phyloP scores from a whole-genome alignment of 805 yeast species.

The Kodamaea kaohsiungensis region DNA sequence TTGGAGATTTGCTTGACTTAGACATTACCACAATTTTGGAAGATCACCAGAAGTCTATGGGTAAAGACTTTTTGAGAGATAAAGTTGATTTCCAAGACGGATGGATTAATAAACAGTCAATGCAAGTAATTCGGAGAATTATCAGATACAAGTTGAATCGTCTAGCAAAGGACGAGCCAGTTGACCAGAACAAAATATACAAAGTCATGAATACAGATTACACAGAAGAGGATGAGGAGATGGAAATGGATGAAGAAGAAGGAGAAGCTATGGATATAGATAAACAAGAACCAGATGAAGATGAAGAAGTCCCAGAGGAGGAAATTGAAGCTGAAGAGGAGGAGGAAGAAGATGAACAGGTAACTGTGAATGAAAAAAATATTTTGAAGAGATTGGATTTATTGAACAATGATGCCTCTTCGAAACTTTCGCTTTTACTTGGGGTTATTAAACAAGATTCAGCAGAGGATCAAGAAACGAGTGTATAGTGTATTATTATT shows the following conservation, averaged over 20 bases:
- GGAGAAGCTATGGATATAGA: constrained; percentile 24
- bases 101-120: constrained; percentile 68
- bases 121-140: constrained; percentile 65
- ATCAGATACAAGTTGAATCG: constrained; percentile 71
- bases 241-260: constrained; percentile 18
- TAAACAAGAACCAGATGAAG: constrained; percentile 16
- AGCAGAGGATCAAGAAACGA: constrained; percentile 3
- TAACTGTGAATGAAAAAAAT: constrained; percentile 13
- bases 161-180: constrained; percentile 51
- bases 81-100: constrained; percentile 63
- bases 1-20: constrained; percentile 75
- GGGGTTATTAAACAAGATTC: constrained; percentile 43
- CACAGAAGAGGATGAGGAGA: constrained; percentile 24
- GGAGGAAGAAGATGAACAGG: constrained; percentile 23
- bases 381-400: constrained; percentile 37
- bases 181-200: constrained; percentile 43
- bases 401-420: constrained; percentile 38
- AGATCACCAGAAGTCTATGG: constrained; percentile 28
- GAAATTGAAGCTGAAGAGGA: constrained; percentile 26
- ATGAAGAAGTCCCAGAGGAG: constrained; percentile 14
- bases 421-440: constrained; percentile 28
- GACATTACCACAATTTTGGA: constrained; percentile 51
- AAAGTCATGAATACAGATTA: constrained; percentile 45
- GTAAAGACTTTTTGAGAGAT: constrained; percentile 34
- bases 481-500: not conserved